Evolutionary conservation across 1,284 basidiomycete species (phyloP), one percentile per base, ranked within the genome.

Genomic region (Trichosporon inkin): DNA sequence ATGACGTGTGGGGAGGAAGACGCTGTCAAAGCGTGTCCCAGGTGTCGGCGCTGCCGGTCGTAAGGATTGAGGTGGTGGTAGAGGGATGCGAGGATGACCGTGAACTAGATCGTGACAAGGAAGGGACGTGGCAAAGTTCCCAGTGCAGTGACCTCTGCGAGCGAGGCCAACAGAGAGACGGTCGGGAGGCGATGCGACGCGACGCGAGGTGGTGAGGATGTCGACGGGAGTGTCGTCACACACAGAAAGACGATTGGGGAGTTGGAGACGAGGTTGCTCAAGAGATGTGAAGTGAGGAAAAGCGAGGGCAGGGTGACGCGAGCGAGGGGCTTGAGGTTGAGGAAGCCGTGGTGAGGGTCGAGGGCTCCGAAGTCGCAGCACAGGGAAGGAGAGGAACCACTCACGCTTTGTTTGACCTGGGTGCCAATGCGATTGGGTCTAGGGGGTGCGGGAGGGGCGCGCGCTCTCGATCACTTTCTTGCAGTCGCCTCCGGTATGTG

Each of bases 381-480:
- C 6, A 49, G 44, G 44, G 44, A 44, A 49, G 24, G 22, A 49
- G 28, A 32, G 28, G 28, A 32, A 32, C 28, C 28, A 49, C 44
- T 49, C 44, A 49, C 44, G 44, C 44, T 49, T 49, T 28, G 44
- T 49, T 49, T 49, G 44, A 49, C 44, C 24, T 49, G 14, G 44
- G 28, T 49, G 44, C 24, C 16, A 28, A 49, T 49, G 44, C 24
- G 14, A 49, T 49, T 49, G 44, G 44, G 44, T 17, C 44, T 28
- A 32, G 16, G 14, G 44, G 22, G 22, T n/a, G 22, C 44, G 44
- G 24, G 7, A 49, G 44, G 28, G 28, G 5, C 28, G 28, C 28
- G 28, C 28, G 28, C 28, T 32, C 44, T 49, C 44, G 44, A 49
- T 49, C 44, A 22, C 44, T 49, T 32, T 32, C 5, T 22, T 49